Base-by-base conservation (phyloP, 1,139 yeast species). In the Maudiozyma humilis region DNA sequence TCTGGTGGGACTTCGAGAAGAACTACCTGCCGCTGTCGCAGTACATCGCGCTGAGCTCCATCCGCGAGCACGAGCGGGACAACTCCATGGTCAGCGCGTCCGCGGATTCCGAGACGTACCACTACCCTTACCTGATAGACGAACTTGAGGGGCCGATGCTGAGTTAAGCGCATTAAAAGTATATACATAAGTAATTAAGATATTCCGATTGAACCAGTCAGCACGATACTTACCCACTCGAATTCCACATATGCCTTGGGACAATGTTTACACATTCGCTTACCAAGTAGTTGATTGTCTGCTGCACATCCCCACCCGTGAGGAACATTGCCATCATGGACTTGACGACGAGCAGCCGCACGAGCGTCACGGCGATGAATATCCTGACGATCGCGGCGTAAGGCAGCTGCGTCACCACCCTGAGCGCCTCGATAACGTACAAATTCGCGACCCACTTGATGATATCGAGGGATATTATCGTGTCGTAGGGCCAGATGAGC, bases 401-500 rank as follows among this genome's bases (percentile, higher is more conserved):
- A 1, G 73, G 64, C 44, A 69, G 64, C 36, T 65, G 62, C 3
- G 84, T 71, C 0, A 78, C 75, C 15, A 79, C 73, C 32, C 70
- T 67, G 36, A 86, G 60, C 0, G 89, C 82, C 56, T 86, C 95
- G 2, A 82, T 65, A 12, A 79, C 71, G 51, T 77, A 82, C 43
- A 82, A 61, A 39, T 75, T 72, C 1, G 86, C 82, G 3, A 82
- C 75, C 56, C 78, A 67, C 46, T 76, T 76, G 25, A 84, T 81
- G 14, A 80, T 68, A 15, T 70, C 69, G 13, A 80, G 73, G 0
- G 86, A 82, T 6, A 82, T 70, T 0, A 84, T 72, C 6, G 85
- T 75, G 57, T 91, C 96, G 58, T 91, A 91, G 1, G 95, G 91
- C 99, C 99, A 91, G 32, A 93, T 89, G 32, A 91, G 70, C 89